A percentile compares a stretch with the other conserved stretches of the same genome.
Evolutionary conservation across 164 flowering plant species (phyloP).

Genomic region (Vitis vinifera): DNA sequence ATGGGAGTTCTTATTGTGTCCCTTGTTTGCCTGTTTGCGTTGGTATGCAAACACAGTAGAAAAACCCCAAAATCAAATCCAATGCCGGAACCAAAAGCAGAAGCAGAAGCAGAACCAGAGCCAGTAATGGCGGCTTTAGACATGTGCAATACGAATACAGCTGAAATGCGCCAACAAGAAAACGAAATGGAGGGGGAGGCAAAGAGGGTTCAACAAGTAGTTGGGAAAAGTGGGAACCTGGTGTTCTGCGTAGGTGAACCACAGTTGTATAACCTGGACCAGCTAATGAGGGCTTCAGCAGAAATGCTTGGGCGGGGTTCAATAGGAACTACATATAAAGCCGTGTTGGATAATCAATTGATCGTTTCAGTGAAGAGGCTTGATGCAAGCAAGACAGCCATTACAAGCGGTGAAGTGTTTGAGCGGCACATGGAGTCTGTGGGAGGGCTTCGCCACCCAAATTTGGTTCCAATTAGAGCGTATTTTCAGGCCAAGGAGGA

Average conservation of each 20-base stretch:
- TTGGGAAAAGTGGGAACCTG: conserved; percentile 26
- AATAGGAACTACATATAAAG: conserved; percentile 50
- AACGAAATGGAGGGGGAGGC: not conserved
- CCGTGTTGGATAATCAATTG: conserved; percentile 38
- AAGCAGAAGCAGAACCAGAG: no score
- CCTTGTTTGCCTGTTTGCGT: conserved; percentile 8
- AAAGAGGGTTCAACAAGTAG: not conserved
- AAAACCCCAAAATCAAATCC: not conserved
- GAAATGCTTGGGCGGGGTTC: conserved; percentile 48
- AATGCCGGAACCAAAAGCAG: no score
- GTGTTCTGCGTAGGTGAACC: conserved; percentile 36
- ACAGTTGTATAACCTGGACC: conserved; percentile 32
- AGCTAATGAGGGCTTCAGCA: conserved; percentile 54
- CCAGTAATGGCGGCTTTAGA: not conserved
- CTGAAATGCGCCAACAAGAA: not conserved
- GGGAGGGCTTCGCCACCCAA: conserved; percentile 38
- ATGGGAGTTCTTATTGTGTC: conserved; percentile 2
- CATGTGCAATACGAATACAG: no score
- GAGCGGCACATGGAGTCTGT: conserved; percentile 39
- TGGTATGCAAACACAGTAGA: conserved; percentile 6
- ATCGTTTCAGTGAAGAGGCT: conserved; percentile 45
- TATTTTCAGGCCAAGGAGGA: conserved; percentile 50
- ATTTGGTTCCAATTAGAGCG: conserved; percentile 44
- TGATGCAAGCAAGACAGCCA: conserved; percentile 33
- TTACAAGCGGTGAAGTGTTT: conserved; percentile 36